Conservation (phyloP, 805 yeast species). For the Yamadazyma tumulicola region DNA sequence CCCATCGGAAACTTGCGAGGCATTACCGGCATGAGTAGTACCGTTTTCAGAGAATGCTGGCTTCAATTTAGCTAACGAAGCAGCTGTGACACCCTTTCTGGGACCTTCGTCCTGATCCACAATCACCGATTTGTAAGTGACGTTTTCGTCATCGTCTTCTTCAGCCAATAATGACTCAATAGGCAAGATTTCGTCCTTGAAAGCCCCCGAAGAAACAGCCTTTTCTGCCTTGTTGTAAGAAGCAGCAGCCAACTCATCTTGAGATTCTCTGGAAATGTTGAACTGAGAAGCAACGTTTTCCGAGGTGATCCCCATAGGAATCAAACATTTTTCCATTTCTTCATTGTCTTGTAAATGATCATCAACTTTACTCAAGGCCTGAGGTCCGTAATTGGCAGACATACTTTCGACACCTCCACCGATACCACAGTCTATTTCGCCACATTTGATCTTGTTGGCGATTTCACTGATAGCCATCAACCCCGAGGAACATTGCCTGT, state of each 20-base stretch:
- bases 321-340: conserved; percentile 60
- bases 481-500: conserved; percentile 95
- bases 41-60: conserved; percentile 89
- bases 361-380: conserved; percentile 54
- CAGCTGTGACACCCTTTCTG: conserved; percentile 79
- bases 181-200: conserved; percentile 87
- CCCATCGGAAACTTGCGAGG: conserved; percentile 95
- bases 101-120: conserved; percentile 86
- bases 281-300: conserved; percentile 81
- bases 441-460: conserved; percentile 81
- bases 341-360: conserved; percentile 30
- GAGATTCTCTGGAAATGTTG: conserved; percentile 61
- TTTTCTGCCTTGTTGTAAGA: conserved; percentile 82
- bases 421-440: conserved; percentile 88
- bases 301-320: conserved; percentile 96
- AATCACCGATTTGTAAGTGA: conserved; percentile 34
- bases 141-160: conserved; percentile 57
- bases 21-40: conserved; percentile 90
- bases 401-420: conserved; percentile 94
- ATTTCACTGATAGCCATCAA: conserved; percentile 85
- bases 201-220: conserved; percentile 69
- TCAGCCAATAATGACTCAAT: conserved; percentile 57
- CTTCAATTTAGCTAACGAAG: conserved; percentile 65
- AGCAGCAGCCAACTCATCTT: conserved; percentile 85
- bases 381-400: conserved; percentile 86